A percentile compares a stretch with the other conserved stretches of the same genome.
These are phyloP conservation scores for Tolypocladium guangdongense DNA, from an alignment of 2,329 filamentous ascomycete genomes.

Conservation along the genomic window DNA sequence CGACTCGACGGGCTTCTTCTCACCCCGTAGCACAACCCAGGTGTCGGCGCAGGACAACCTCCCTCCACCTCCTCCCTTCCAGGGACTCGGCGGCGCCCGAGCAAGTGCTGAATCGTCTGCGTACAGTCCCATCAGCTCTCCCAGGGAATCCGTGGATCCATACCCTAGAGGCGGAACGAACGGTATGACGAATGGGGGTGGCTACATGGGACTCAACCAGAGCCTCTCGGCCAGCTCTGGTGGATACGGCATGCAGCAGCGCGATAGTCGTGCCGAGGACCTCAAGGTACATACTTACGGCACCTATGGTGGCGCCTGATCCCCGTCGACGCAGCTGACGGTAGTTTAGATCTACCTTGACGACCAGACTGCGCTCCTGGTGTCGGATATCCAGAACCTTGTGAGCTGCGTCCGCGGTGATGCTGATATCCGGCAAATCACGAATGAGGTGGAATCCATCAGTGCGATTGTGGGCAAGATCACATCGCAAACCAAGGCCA, in stretches of 20 bases:
- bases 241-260: constrained; percentile 25
- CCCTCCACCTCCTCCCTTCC: constrained; percentile 44
- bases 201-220: constrained; percentile 23
- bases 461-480: constrained; percentile 60
- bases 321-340: constrained; percentile 6
- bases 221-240: constrained; percentile 23
- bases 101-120: constrained; percentile 60
- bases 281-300: constrained; percentile 28
- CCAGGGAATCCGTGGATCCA: constrained; percentile 43
- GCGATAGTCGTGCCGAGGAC: constrained; percentile 35
- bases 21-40: constrained; percentile 35
- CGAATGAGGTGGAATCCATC: constrained; percentile 60
- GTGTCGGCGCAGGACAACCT: constrained; percentile 27
- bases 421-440: constrained; percentile 52
- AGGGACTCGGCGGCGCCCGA: constrained; percentile 43
- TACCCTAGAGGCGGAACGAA: constrained; percentile 24
- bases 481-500: constrained; percentile 51
- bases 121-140: constrained; percentile 64
- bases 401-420: constrained; percentile 61
- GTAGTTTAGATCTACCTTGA: constrained; percentile 59
- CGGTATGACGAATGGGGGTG: constrained; percentile 26
- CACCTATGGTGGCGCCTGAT: constrained; percentile 7
- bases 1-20: constrained; percentile 61
- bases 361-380: constrained; percentile 68
- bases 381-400: constrained; percentile 73